Conservation (phyloP, 331 rosid species). For the Stylosanthes scabra region DNA sequence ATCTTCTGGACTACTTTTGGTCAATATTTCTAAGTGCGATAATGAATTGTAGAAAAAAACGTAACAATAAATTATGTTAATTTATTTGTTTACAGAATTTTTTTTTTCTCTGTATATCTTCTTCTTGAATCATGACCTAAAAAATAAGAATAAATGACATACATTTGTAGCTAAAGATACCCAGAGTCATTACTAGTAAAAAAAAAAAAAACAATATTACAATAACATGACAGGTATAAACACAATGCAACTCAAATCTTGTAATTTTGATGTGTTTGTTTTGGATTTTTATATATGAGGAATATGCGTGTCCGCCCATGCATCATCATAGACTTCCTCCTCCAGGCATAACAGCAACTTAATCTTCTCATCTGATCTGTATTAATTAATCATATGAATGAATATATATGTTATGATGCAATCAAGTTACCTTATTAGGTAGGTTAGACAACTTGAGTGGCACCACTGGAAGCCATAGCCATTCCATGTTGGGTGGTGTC, state of each 20-base stretch:
- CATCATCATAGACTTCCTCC: background rate
- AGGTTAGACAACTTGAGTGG: slow-evolving; percentile 58
- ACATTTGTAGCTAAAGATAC: background rate
- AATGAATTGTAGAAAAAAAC: no score
- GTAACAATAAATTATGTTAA: no score
- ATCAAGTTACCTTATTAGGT: background rate
- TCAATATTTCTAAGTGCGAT: no score
- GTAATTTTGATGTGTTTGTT: background rate
- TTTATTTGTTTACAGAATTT: no score
- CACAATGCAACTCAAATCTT: background rate
- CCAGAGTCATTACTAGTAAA: background rate
- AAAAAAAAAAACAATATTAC: background rate
- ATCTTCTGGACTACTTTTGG: no score
- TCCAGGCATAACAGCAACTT: no score
- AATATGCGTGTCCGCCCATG: slow-evolving; percentile 10
- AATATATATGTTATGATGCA: no score
- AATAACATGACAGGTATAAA: background rate
- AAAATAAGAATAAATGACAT: background rate
- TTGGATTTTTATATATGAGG: background rate
- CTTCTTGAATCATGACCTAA: no score
- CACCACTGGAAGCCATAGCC: slow-evolving; percentile 52
- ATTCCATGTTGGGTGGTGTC: slow-evolving; percentile 38
- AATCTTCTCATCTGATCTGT: no score
- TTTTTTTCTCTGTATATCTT: no score
- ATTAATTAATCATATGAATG: no score